Percentiles rank a stretch among this genome's conserved stretches.
phyloP scores from a whole-genome alignment of 106 monocot species.

The Chionographis japonica region DNA sequence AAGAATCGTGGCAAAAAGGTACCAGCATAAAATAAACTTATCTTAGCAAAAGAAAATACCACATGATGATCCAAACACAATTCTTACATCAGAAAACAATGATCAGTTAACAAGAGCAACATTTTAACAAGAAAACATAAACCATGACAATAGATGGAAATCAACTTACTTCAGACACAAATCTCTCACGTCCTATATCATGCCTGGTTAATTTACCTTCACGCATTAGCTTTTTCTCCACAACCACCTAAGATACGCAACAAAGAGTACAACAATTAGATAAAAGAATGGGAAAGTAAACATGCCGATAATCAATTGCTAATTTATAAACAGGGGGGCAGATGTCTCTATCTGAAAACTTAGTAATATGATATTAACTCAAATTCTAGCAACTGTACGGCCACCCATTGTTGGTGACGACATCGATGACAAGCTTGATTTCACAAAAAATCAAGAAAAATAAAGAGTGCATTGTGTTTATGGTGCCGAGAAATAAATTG shows the following conservation, averaged over 20 bases:
- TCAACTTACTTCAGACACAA: conserved; percentile 70
- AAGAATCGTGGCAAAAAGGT: neutral
- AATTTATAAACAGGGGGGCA: too few species aligned
- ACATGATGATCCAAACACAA: neutral
- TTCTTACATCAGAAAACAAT: neutral
- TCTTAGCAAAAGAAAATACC: neutral
- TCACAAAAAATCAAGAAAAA: too few species aligned
- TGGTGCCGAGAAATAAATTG: too few species aligned
- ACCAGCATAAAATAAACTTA: conserved; percentile 3
- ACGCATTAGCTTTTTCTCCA: conserved; percentile 95
- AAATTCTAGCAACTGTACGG: too few species aligned
- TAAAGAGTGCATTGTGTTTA: too few species aligned
- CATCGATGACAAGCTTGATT: too few species aligned
- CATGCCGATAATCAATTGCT: too few species aligned
- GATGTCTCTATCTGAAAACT: too few species aligned
- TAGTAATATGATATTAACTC: too few species aligned
- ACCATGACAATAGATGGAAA: neutral
- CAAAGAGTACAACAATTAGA: neutral
- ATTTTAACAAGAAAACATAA: neutral
- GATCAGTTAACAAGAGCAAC: neutral
- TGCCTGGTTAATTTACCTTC: conserved; percentile 77
- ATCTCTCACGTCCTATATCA: conserved; percentile 80
- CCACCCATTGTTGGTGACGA: too few species aligned
- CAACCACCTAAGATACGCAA: conserved; percentile 67
- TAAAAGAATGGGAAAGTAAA: neutral